Evolutionary conservation across 2,329 filamentous ascomycete genomes (phyloP).

Genomic region (Hypocrella siamensis): DNA sequence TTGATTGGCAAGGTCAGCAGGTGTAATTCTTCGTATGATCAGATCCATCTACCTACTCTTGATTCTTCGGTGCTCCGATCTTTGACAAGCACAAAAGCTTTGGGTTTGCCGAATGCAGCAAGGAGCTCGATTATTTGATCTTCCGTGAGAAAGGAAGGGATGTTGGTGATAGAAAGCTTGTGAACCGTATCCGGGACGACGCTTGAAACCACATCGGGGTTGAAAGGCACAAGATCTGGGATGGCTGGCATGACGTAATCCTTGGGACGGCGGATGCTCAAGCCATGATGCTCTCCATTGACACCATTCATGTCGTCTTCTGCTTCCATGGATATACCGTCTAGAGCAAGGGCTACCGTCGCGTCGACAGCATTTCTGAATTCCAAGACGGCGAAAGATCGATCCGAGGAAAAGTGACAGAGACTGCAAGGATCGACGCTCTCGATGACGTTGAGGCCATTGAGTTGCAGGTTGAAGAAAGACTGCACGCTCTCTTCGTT

Average conservation of each 20-base stretch:
- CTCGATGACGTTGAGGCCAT: constrained; percentile 85
- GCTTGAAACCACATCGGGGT: constrained; percentile 62
- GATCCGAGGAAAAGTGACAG: constrained; percentile 67
- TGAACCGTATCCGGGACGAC: constrained; percentile 82
- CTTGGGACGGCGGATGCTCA: constrained; percentile 76
- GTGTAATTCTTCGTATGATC: constrained; percentile 11
- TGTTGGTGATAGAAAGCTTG: constrained; percentile 86
- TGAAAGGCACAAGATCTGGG: constrained; percentile 55
- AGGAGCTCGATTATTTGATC: constrained; percentile 86
- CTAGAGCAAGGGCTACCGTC: constrained; percentile 78
- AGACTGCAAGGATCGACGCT: constrained; percentile 71
- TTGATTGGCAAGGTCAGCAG: constrained; percentile 2
- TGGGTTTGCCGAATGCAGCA: constrained; percentile 80
- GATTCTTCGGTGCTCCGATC: constrained; percentile 76
- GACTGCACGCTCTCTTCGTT: constrained; percentile 61
- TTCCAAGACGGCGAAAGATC: constrained; percentile 72
- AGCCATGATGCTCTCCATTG: constrained; percentile 38
- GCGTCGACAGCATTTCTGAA: constrained; percentile 80
- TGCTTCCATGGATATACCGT: constrained; percentile 78
- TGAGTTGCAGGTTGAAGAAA: constrained; percentile 95
- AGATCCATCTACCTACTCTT: constrained; percentile 36
- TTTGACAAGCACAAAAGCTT: constrained; percentile 81
- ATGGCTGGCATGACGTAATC: constrained; percentile 89
- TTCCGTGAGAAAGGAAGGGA: constrained; percentile 75
- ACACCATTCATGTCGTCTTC: constrained; percentile 41